These are phyloP conservation scores for Colletotrichum sp. DNA, from an alignment of 2,329 filamentous ascomycete species.

Conservation along the genomic window DNA sequence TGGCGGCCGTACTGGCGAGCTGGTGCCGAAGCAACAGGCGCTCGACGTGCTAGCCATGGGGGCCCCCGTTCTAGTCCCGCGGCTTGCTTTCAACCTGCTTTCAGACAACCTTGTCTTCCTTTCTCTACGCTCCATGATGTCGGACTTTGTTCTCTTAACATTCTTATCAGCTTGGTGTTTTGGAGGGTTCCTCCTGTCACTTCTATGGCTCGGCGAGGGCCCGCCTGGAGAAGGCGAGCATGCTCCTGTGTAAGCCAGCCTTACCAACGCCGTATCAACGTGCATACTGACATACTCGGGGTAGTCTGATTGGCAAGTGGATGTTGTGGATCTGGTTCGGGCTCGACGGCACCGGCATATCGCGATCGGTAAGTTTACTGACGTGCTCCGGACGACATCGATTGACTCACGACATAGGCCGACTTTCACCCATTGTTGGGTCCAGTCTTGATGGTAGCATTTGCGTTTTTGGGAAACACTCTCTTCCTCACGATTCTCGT, in stretches of 20 bases:
- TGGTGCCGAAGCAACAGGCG: constrained; percentile 65
- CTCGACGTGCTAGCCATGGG: constrained; percentile 81
- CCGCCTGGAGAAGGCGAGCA: constrained; percentile 43
- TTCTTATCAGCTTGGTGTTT: constrained; percentile 83
- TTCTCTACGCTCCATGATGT: constrained; percentile 83
- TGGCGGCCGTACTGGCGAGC: constrained; percentile 57
- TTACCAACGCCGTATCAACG: no score
- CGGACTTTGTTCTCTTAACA: constrained; percentile 80
- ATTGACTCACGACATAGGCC: constrained; percentile 41
- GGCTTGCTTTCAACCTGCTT: constrained; percentile 81
- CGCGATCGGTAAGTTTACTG: constrained; percentile 50
- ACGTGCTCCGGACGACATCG: not conserved
- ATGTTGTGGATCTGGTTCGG: constrained; percentile 96
- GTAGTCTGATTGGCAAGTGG: constrained; percentile 79
- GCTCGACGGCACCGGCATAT: constrained; percentile 73
- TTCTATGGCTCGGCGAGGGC: constrained; percentile 76
- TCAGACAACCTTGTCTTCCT: constrained; percentile 87
- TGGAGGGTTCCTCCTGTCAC: constrained; percentile 77
- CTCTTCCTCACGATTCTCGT: constrained; percentile 89
- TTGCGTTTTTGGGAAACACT: constrained; percentile 86
- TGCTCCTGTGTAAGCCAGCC: constrained; percentile 53
- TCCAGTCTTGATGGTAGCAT: constrained; percentile 80
- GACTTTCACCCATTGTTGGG: constrained; percentile 83
- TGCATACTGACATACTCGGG: not conserved
- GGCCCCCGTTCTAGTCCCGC: constrained; percentile 77